Evolutionary conservation across 1,284 basidiomycete genomes (phyloP).

Genomic region (Heterobasidion occidentale): DNA sequence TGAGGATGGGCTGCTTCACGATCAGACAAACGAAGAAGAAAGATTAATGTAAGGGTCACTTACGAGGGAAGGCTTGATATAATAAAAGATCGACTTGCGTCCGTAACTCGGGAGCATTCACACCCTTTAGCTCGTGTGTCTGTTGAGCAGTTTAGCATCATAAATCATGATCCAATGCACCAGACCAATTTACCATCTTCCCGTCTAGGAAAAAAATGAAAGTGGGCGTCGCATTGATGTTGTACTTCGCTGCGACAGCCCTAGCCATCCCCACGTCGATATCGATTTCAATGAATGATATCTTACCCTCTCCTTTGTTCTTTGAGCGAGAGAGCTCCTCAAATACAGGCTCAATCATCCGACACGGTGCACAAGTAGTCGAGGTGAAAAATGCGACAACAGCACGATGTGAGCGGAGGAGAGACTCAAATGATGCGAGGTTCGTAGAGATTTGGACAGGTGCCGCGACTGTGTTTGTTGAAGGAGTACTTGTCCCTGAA

Average conservation of each 20-base stretch:
- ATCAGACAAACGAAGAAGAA: background rate
- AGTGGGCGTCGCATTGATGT: slow-evolving; percentile 76
- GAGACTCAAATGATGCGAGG: slow-evolving; percentile 39
- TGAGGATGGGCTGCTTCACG: slow-evolving; percentile 69
- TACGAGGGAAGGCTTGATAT: slow-evolving; percentile 72
- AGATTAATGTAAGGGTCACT: slow-evolving; percentile 20
- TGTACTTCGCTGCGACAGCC: slow-evolving; percentile 54
- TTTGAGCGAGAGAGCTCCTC: slow-evolving; percentile 40
- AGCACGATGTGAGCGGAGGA: slow-evolving; percentile 41
- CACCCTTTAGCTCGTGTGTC: slow-evolving; percentile 71
- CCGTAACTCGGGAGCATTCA: slow-evolving; percentile 55
- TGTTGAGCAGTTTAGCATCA: slow-evolving; percentile 16
- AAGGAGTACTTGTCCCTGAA: slow-evolving; percentile 11
- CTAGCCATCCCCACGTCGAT: slow-evolving; percentile 58
- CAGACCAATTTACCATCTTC: slow-evolving; percentile 46
- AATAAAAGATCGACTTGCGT: slow-evolving; percentile 67
- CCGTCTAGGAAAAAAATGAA: slow-evolving; percentile 80
- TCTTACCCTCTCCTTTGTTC: slow-evolving; percentile 24
- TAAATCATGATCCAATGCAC: background rate
- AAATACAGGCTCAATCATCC: slow-evolving; percentile 57
- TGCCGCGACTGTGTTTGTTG: slow-evolving; percentile 38
- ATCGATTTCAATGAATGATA: slow-evolving; percentile 79
- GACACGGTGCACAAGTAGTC: slow-evolving; percentile 54
- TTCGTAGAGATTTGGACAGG: slow-evolving; percentile 59
- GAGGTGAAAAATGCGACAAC: slow-evolving; percentile 65